Evolutionary conservation across 2,329 filamentous ascomycete species (phyloP), one percentile per base, ranked within the genome.

Genomic region (Catunica adiposa): DNA sequence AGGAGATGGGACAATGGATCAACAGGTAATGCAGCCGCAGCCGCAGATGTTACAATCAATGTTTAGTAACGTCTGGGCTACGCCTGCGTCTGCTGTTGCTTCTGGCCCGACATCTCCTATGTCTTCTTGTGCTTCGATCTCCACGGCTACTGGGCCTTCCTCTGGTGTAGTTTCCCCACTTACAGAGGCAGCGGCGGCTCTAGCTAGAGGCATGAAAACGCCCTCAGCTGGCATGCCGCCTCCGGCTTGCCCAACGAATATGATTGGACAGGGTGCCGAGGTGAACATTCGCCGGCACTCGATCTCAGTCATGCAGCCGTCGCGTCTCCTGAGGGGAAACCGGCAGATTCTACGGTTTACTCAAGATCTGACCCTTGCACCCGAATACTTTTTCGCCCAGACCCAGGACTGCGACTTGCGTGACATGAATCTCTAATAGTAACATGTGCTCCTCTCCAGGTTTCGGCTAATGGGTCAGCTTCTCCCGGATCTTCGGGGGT

Each of bases 341-440:
- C 14, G 14, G 14, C 15, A 44, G 15, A 22, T 44, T n/a, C 20
- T 44, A 14, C n/a, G 20, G 26, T 31, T 44, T n/a, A 44, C 48
- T 17, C 29, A 20, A 11, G 23, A 34, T n/a, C 8, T 20, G 23
- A 29, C 25, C 17, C 25, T 47, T 31, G 25, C 17, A 17, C 29
- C 48, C 14, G 25, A 29, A 9, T 29, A 20, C 48, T 37, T 25
- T 17, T 31, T 31, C 48, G 17, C 23, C n/a, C 48, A 23, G 17
- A 34, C 17, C 22, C 26, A 25, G 25, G 48, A 34, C 25, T 17
- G 15, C 25, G 26, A 51, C 26, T 31, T 29, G 25, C n/a, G 26
- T 34, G 48, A 51, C 25, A 51, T 51, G 48, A 31, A 15, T 15
- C 17, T 51, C 20, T 25, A 51, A 51, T 51, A 51, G 26, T 51